phyloP scores from a whole-genome alignment of 306 rosid species.

The Clitoria ternatea region DNA sequence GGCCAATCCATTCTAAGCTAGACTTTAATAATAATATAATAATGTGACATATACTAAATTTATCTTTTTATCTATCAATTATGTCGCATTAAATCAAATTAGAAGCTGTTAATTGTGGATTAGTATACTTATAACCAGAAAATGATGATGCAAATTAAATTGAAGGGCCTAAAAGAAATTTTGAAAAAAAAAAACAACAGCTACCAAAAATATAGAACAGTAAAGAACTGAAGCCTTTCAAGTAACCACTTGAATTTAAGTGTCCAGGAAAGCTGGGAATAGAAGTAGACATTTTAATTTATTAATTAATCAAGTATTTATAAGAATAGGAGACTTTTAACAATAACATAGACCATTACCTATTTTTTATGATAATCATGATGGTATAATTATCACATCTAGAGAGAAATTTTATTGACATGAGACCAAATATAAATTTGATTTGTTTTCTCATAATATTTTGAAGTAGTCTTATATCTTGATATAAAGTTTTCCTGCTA shows the following conservation, averaged over 20 bases:
- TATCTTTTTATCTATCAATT: neutral
- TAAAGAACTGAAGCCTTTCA: neutral
- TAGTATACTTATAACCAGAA: neutral
- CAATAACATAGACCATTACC: neutral
- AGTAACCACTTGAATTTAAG: neutral
- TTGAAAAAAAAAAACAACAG: neutral
- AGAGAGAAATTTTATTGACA: neutral
- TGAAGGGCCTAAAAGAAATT: neutral
- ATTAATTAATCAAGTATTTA: neutral
- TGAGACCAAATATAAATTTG: too few relatives aligned
- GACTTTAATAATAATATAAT: neutral
- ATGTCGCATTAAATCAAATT: neutral
- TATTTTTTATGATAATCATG: neutral
- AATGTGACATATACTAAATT: too few relatives aligned
- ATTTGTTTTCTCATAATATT: too few relatives aligned
- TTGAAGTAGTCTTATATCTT: too few relatives aligned
- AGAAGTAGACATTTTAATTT: neutral
- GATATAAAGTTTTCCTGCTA: too few relatives aligned
- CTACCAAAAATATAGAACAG: neutral
- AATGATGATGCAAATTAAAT: neutral
- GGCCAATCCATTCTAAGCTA: conserved; percentile 9
- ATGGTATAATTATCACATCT: neutral
- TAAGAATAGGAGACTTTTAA: neutral
- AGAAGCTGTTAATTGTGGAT: neutral
- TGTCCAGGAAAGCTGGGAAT: neutral